phyloP scores from a whole-genome alignment of 768 basidiomycete genomes.

The Boletus huronensis region DNA sequence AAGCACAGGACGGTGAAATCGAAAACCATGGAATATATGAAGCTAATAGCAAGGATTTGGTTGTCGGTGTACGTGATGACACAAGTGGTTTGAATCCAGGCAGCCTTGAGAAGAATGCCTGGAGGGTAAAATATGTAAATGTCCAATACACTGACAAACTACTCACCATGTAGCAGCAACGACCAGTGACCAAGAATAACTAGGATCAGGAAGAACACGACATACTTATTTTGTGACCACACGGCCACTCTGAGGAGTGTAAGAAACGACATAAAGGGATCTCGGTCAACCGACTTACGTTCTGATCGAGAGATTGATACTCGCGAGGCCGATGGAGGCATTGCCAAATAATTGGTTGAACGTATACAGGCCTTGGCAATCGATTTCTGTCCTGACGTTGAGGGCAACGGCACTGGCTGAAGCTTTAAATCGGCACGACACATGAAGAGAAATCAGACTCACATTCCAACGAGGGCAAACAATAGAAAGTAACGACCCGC shows the following conservation, averaged over 20 bases:
- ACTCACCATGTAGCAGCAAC: constrained; percentile 58
- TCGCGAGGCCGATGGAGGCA: constrained; percentile 64
- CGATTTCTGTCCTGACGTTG: constrained; percentile 54
- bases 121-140: background rate
- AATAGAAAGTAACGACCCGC: constrained; percentile 63
- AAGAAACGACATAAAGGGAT: background rate
- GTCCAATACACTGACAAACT: background rate
- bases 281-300: constrained; percentile 43
- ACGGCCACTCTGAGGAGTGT: constrained; percentile 55
- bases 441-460: constrained; percentile 23
- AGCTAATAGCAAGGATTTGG: constrained; percentile 57
- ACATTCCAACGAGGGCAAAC: constrained; percentile 69
- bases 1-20: constrained; percentile 61
- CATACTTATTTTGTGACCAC: constrained; percentile 57
- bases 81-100: constrained; percentile 51
- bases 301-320: constrained; percentile 65
- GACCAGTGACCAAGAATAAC: constrained; percentile 73
- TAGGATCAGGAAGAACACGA: constrained; percentile 48
- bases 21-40: constrained; percentile 73
- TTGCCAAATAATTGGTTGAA: constrained; percentile 67
- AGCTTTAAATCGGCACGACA: background rate
- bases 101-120: constrained; percentile 61
- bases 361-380: constrained; percentile 68
- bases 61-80: constrained; percentile 58
- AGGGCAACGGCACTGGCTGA: constrained; percentile 48